phyloP scores from a whole-genome alignment of 192 early-diverging fungal genomes.

The Rhizophagus clarus region DNA sequence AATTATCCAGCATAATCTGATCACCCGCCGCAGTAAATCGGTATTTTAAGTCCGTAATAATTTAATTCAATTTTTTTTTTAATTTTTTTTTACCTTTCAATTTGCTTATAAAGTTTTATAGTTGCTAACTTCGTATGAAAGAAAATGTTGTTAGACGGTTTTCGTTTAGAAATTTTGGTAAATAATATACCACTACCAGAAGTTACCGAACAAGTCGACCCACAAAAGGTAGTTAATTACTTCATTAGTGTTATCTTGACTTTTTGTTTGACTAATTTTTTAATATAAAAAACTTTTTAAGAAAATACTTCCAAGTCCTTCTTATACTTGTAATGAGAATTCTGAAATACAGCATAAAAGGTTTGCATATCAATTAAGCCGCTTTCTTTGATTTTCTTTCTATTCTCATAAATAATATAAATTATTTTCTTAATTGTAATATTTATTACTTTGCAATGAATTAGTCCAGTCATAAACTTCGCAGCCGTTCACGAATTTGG shows the following conservation, averaged over 20 bases:
- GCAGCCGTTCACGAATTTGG: conserved; percentile 18
- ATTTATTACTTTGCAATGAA: neutral
- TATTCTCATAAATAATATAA: neutral
- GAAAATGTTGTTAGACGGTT: neutral
- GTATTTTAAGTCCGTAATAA: too few species aligned
- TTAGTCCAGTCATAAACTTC: neutral
- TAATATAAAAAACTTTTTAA: neutral
- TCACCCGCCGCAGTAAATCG: too few species aligned
- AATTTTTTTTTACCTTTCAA: too few species aligned
- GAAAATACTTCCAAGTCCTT: neutral
- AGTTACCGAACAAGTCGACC: neutral
- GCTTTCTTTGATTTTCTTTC: neutral
- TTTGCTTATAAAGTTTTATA: too few species aligned
- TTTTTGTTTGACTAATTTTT: neutral
- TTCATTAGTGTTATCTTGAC: neutral
- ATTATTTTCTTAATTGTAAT: neutral
- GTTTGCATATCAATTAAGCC: neutral
- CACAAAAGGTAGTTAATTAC: neutral
- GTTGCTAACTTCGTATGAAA: too few species aligned
- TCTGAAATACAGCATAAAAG: neutral
- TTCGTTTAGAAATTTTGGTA: neutral
- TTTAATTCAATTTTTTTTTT: too few species aligned
- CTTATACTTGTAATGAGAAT: neutral
- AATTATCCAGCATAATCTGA: too few species aligned
- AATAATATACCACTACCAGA: neutral